A percentile compares a stretch with the other conserved stretches of the same genome.
These are phyloP conservation scores for Lactuca sativa DNA, from an alignment of 129 eudicot species.

Conservation along the genomic window DNA sequence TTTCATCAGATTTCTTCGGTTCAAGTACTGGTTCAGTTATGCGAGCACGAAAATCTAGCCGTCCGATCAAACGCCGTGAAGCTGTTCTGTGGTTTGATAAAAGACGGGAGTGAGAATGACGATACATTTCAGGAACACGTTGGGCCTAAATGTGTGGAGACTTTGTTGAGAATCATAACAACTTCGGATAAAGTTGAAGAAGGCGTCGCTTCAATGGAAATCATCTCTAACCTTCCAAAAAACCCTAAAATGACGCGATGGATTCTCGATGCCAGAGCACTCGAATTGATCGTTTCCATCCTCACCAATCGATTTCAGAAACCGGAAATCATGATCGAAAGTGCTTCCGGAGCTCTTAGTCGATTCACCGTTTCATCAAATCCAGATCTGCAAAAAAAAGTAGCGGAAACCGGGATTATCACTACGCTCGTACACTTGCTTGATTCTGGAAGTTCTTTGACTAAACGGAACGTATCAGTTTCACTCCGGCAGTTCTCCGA, in stretches of 20 bases:
- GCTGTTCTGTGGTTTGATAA: conserved; percentile 31
- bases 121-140: conserved; percentile 40
- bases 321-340: conserved; percentile 31
- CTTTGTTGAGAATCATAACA: conserved; percentile 32
- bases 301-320: conserved; percentile 33
- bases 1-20: conserved; percentile 42
- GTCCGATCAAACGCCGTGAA: conserved; percentile 45
- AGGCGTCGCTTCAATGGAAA: conserved; percentile 35
- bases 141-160: conserved; percentile 29
- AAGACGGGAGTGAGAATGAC: conserved; percentile 44
- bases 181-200: conserved; percentile 36
- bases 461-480: conserved; percentile 37
- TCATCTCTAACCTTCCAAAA: conserved; percentile 40
- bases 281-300: conserved; percentile 29
- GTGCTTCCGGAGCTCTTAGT: conserved; percentile 42
- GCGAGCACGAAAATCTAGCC: conserved; percentile 38
- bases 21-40: conserved; percentile 45
- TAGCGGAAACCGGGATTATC: conserved; percentile 44
- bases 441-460: conserved; percentile 34
- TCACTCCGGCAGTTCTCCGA: conserved; percentile 48
- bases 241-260: conserved; percentile 26
- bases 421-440: conserved; percentile 30
- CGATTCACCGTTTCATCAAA: conserved; percentile 42
- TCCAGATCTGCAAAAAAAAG: conserved; percentile 42
- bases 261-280: conserved; percentile 44